phyloP scores from a whole-genome alignment of 345 rosid genomes.

The Eucalyptus leucophloia region DNA sequence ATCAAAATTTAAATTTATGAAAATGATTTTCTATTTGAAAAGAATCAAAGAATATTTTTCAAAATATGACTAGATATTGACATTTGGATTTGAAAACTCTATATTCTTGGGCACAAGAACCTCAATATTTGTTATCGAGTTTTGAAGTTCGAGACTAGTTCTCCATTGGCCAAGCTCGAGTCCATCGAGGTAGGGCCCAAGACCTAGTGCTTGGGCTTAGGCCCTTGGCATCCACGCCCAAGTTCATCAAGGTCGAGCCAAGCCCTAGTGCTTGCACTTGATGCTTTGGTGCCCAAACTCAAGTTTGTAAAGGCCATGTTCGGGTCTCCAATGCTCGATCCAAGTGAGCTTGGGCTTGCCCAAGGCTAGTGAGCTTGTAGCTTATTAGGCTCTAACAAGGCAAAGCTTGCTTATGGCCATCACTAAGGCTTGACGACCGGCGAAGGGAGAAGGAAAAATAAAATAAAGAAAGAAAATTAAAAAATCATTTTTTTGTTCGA shows the following conservation, averaged over 20 bases:
- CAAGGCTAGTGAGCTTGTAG: accelerated
- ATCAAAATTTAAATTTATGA: too few relatives aligned
- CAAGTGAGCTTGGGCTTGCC: too few relatives aligned
- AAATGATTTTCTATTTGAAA: too few relatives aligned
- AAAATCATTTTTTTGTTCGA: accelerated
- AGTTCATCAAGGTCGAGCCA: too few relatives aligned
- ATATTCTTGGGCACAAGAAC: accelerated
- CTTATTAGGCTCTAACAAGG: accelerated
- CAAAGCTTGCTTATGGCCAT: accelerated
- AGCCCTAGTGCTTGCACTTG: accelerated
- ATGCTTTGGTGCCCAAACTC: accelerated
- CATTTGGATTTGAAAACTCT: accelerated
- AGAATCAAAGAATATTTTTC: too few relatives aligned
- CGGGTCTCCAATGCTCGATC: accelerated
- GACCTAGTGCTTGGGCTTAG: too few relatives aligned
- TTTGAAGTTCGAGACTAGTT: too few relatives aligned
- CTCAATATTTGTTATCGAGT: too few relatives aligned
- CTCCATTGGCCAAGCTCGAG: accelerated
- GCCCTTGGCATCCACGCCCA: too few relatives aligned
- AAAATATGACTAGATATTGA: accelerated
- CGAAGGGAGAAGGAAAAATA: too few relatives aligned
- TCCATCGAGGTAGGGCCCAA: too few relatives aligned
- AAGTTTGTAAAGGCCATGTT: accelerated
- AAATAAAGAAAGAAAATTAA: too few relatives aligned
- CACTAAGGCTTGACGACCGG: accelerated